Conservation (phyloP, 345 rosid species). For the Erysimum cheiranthoides region DNA sequence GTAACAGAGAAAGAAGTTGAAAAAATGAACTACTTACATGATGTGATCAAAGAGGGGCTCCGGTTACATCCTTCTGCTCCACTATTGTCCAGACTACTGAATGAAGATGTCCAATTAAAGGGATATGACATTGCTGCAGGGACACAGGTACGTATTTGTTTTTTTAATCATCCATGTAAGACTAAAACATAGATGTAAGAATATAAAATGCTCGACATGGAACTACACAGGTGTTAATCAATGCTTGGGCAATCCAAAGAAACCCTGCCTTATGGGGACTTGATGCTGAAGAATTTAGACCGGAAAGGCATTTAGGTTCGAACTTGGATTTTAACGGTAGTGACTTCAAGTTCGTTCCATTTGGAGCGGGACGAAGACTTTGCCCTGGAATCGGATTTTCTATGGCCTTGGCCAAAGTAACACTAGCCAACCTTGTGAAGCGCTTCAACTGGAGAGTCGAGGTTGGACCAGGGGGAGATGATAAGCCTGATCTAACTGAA, state of each 20-base stretch:
- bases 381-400: conserved; percentile 23
- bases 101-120: conserved; percentile 31
- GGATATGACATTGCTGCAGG: conserved; percentile 43
- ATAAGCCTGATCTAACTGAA: conserved; percentile 9
- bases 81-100: conserved; percentile 12
- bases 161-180: not conserved
- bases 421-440: conserved; percentile 22
- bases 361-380: conserved; percentile 21
- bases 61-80: conserved; percentile 45
- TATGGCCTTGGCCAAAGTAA: not conserved
- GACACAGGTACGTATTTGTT: conserved; percentile 14
- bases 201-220: not conserved
- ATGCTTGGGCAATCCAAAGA: conserved; percentile 44
- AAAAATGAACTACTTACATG: conserved; percentile 37
- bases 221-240: conserved; percentile 26
- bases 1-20: conserved; percentile 38
- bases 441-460: not conserved
- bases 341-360: conserved; percentile 14
- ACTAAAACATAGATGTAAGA: not conserved
- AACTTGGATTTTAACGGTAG: not conserved
- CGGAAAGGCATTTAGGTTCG: conserved; percentile 35
- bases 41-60: conserved; percentile 45
- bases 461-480: not conserved
- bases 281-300: conserved; percentile 52
- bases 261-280: conserved; percentile 52